Conservation (phyloP, 768 basidiomycete genomes). For the Boletales sp. region DNA sequence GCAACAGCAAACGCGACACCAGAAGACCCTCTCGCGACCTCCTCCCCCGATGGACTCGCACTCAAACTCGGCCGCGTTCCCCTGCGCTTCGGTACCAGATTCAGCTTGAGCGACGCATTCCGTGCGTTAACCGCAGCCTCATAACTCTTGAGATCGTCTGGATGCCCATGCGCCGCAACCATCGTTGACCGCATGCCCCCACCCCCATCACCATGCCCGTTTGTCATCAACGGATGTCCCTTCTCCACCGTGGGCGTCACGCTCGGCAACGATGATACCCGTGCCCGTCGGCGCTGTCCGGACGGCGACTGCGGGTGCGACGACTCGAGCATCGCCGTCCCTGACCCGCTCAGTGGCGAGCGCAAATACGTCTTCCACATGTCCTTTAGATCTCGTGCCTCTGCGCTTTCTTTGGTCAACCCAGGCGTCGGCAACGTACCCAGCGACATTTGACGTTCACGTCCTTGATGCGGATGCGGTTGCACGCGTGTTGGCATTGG, state of each 20-base stretch:
- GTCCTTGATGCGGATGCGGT: slow-evolving; percentile 10
- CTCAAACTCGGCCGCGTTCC: slow-evolving; percentile 19
- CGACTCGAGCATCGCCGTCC: slow-evolving; percentile 7
- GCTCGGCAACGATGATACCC: slow-evolving; percentile 68
- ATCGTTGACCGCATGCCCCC: slow-evolving; percentile 26
- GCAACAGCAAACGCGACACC: background rate
- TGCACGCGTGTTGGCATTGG: slow-evolving; percentile 40
- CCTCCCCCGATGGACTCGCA: slow-evolving; percentile 16
- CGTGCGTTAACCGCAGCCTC: slow-evolving; percentile 74
- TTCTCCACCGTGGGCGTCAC: slow-evolving; percentile 54
- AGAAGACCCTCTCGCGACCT: background rate
- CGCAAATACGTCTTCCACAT: slow-evolving; percentile 76
- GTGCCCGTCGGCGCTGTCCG: slow-evolving; percentile 39
- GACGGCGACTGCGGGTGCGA: slow-evolving; percentile 26
- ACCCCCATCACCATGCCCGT: slow-evolving; percentile 19
- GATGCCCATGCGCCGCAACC: slow-evolving; percentile 40
- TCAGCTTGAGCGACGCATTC: slow-evolving; percentile 56
- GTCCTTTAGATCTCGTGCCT: slow-evolving; percentile 53
- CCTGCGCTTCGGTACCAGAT: slow-evolving; percentile 44
- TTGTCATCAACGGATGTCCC: slow-evolving; percentile 13
- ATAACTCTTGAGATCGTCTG: slow-evolving; percentile 67
- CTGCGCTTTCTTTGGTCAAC: slow-evolving; percentile 31
- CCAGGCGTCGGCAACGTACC: slow-evolving; percentile 32
- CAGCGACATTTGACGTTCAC: slow-evolving; percentile 24
- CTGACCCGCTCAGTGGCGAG: slow-evolving; percentile 51